Base-by-base conservation (phyloP, 257 asterid species). In the Petunia axillaris region DNA sequence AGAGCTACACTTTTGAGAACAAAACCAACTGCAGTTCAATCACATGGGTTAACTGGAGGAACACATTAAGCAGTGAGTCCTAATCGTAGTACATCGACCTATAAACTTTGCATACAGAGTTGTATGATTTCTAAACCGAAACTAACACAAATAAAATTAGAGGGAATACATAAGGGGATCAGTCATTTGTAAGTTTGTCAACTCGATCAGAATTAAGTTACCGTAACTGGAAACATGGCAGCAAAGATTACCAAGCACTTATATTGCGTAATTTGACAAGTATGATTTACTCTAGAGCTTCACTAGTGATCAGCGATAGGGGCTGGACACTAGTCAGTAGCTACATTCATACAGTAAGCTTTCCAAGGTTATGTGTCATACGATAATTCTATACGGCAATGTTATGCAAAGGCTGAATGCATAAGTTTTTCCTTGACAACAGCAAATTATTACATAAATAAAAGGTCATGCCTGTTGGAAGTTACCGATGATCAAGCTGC, bases 381-480 rank as follows among this genome's bases (percentile, higher is more conserved):
- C 25, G 25, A 25, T 25, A 25, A 25, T 25, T 25, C 25, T 25
- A 25, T 25, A 25, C 25, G 0, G 25, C 25, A 25, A 25, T 25
- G 25, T 25, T 25, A 25, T 25, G 52, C 13, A 65, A 8, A 67
- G n/a, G 8, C 75, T 4, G 15, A 37, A 67, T 8, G 75, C 54
- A 41, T n/a, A 67, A 67, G 59, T 67, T 41, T 41, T 67, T 3
- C 75, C 75, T 60, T 60, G 65, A 16, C 65, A 8, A 60, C 10
- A 60, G 25, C 39, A 60, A 60, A 60, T 60, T 60, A 16, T 59
- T 6, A 39, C 65, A 59, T 6, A 16, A 59, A 25, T 25, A 16
- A 59, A 59, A 59, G 2, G 39, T 59, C 8, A 9, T 16, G 25
- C 25, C 1, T 1, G 25, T 60, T 60, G 7, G 5, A 55, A 60